Percentiles rank a stretch among this genome's conserved stretches.
Conservation (phyloP, 2,329 filamentous ascomycete genomes). For the Fusarium albidum region DNA sequence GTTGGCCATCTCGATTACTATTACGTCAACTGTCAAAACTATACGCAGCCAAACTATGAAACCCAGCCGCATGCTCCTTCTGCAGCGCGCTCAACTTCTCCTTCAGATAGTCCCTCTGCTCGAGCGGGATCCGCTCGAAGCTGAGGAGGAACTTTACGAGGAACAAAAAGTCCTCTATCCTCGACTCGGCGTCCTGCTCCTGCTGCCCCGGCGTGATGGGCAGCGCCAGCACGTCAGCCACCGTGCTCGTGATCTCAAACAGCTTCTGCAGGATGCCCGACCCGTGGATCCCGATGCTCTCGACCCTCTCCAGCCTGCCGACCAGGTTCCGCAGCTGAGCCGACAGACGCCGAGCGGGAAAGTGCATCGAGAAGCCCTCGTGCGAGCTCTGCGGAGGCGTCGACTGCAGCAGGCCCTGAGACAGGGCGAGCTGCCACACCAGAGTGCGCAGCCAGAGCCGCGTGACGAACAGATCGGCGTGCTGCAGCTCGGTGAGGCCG, state of each 20-base stretch:
- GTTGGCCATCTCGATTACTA: too few species aligned
- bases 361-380: conserved; percentile 50
- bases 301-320: conserved; percentile 43
- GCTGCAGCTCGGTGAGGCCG: conserved; percentile 48
- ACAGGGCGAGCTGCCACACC: conserved; percentile 52
- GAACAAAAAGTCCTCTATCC: conserved; percentile 63
- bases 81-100: conserved; percentile 49
- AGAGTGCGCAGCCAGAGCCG: conserved; percentile 52
- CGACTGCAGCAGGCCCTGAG: conserved; percentile 48
- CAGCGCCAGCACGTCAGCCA: conserved; percentile 64
- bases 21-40: conserved; percentile 59
- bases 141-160: conserved; percentile 60
- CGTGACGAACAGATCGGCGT: conserved; percentile 51
- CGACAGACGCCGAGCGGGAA: conserved; percentile 49
- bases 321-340: conserved; percentile 49
- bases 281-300: conserved; percentile 63
- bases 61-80: conserved; percentile 20
- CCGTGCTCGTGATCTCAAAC: conserved; percentile 67
- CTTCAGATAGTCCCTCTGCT: conserved; percentile 52
- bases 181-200: conserved; percentile 53
- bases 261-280: conserved; percentile 66
- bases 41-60: conserved; percentile 15
- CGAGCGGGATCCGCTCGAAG: conserved; percentile 56
- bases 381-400: conserved; percentile 43
- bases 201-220: conserved; percentile 47